phyloP scores from a whole-genome alignment of 2,329 filamentous ascomycete species.

The Aspergillus hortae region DNA sequence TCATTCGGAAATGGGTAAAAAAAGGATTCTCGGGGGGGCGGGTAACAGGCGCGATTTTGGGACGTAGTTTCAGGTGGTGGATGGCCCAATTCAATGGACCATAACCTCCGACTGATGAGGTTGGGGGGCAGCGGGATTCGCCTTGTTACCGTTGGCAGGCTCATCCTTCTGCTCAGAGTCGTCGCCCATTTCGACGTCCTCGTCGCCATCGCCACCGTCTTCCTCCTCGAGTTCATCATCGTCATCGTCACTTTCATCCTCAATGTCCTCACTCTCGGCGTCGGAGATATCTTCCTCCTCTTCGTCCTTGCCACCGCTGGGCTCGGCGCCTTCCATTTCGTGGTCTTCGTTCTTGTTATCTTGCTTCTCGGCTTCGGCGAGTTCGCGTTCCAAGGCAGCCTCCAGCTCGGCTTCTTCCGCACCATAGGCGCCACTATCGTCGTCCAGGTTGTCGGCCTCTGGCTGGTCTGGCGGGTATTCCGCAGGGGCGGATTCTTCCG shows the following conservation, averaged over 20 bases:
- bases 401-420: slow-evolving; percentile 80
- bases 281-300: slow-evolving; percentile 69
- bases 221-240: slow-evolving; percentile 66
- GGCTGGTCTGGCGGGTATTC: slow-evolving; percentile 98
- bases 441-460: slow-evolving; percentile 80
- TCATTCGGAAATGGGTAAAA: slow-evolving; percentile 19
- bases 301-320: slow-evolving; percentile 42
- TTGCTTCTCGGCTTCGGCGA: slow-evolving; percentile 46
- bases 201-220: slow-evolving; percentile 56
- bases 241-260: slow-evolving; percentile 71
- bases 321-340: slow-evolving; percentile 71
- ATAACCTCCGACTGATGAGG: slow-evolving; percentile 42
- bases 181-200: slow-evolving; percentile 58
- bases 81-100: slow-evolving; percentile 38
- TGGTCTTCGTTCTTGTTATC: slow-evolving; percentile 55
- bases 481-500: slow-evolving; percentile 91
- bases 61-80: not conserved
- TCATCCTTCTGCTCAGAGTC: slow-evolving; percentile 44
- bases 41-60: not conserved
- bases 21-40: slow-evolving; percentile 3
- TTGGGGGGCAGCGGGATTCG: slow-evolving; percentile 27
- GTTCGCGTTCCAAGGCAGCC: slow-evolving; percentile 55
- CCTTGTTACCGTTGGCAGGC: slow-evolving; percentile 12
- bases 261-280: slow-evolving; percentile 73
- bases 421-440: slow-evolving; percentile 82